Conservation (phyloP, 139 green algal species). For the Tetratostichococcus sp. region DNA sequence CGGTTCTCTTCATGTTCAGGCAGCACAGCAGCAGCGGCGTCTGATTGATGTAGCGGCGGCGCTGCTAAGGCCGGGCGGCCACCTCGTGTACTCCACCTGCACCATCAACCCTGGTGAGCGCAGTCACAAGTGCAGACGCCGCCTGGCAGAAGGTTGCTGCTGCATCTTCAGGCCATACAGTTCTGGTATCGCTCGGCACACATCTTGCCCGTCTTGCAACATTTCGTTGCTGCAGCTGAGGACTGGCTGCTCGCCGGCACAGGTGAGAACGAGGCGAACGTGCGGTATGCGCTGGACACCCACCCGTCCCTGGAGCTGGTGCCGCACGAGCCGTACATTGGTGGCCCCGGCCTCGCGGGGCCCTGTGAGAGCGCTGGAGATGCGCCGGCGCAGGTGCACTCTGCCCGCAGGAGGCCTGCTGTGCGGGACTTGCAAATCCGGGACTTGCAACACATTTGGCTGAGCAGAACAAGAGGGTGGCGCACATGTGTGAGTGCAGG, state of each 20-base stretch:
- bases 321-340: slow-evolving; percentile 46
- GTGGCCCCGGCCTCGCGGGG: slow-evolving; percentile 45
- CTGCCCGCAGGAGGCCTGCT: too few species aligned
- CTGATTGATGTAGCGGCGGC: slow-evolving; percentile 71
- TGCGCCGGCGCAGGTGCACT: too few species aligned
- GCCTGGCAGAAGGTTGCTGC: neutral
- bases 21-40: slow-evolving; percentile 64
- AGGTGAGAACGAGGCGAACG: slow-evolving; percentile 90
- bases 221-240: too few species aligned
- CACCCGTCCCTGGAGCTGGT: slow-evolving; percentile 60
- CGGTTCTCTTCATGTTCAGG: too few species aligned
- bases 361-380: neutral
- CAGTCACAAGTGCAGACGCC: neutral
- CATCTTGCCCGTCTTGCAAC: too few species aligned
- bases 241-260: too few species aligned
- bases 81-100: slow-evolving; percentile 88
- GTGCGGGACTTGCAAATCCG: too few species aligned
- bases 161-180: too few species aligned
- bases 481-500: too few species aligned
- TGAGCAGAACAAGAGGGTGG: too few species aligned
- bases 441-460: too few species aligned
- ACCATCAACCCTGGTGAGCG: slow-evolving; percentile 70
- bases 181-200: too few species aligned
- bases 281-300: slow-evolving; percentile 76
- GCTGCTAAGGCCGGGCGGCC: slow-evolving; percentile 70